phyloP scores from a whole-genome alignment of 1,284 basidiomycete species.

The Puccinia horiana region DNA sequence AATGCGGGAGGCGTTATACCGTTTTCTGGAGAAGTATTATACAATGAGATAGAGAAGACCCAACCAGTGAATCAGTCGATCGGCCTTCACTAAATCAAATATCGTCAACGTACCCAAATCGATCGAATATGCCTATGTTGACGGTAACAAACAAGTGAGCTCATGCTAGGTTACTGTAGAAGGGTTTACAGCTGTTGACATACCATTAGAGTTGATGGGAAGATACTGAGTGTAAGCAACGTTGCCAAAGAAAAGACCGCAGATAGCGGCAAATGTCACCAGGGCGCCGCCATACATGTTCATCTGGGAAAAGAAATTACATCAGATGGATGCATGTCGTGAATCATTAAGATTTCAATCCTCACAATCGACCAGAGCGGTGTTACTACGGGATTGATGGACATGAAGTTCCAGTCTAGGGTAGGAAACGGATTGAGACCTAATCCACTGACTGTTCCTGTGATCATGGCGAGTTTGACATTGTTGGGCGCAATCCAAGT shows the following conservation, averaged over 20 bases:
- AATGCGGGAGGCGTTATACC: conserved; percentile 33
- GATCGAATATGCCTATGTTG: conserved; percentile 34
- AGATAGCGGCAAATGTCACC: background rate
- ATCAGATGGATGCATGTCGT: background rate
- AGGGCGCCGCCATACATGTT: conserved; percentile 33
- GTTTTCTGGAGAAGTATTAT: conserved; percentile 10
- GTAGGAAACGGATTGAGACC: conserved; percentile 60
- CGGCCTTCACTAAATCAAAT: background rate
- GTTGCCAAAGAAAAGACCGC: conserved; percentile 26
- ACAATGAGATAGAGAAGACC: background rate
- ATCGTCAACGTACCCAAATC: conserved; percentile 29
- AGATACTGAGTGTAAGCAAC: conserved; percentile 50
- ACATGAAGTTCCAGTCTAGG: conserved; percentile 61
- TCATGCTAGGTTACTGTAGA: background rate
- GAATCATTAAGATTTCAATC: conserved; percentile 52
- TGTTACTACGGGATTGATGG: conserved; percentile 54
- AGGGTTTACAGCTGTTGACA: background rate
- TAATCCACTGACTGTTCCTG: conserved; percentile 56
- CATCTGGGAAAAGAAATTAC: conserved; percentile 10
- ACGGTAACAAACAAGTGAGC: background rate
- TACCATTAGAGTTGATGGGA: conserved; percentile 52
- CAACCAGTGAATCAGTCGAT: background rate
- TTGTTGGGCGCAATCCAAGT: conserved; percentile 50
- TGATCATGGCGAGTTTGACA: conserved; percentile 48
- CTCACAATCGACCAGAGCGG: conserved; percentile 56